These are phyloP conservation scores for Colletotrichum australisinense DNA, from an alignment of 2,329 filamentous ascomycete species.

Conservation along the genomic window DNA sequence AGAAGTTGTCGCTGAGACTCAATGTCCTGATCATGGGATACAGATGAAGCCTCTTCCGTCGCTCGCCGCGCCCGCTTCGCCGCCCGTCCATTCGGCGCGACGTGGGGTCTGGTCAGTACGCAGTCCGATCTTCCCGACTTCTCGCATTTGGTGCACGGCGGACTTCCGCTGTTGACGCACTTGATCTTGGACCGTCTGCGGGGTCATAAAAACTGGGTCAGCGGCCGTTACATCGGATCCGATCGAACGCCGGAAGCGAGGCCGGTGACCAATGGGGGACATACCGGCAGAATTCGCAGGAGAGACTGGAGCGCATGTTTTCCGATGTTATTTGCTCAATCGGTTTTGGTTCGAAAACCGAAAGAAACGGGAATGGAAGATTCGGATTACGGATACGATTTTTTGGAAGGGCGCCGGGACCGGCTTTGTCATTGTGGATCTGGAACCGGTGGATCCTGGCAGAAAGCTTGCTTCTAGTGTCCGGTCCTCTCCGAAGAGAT, in stretches of 20 bases:
- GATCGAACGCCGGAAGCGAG: not conserved
- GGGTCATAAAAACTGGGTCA: constrained; percentile 12
- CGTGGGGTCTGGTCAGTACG: constrained; percentile 40
- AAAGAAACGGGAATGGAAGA: constrained; percentile 12
- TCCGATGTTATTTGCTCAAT: not conserved
- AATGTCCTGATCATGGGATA: not conserved
- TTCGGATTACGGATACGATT: constrained; percentile 25
- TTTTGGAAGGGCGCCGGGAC: not conserved
- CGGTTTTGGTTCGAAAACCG: constrained; percentile 29
- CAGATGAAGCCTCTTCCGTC: constrained; percentile 10
- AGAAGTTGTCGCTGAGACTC: constrained; percentile 6
- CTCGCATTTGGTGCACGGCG: constrained; percentile 46
- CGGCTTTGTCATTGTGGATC: constrained; percentile 21
- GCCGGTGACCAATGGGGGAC: constrained; percentile 13
- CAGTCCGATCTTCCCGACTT: constrained; percentile 42
- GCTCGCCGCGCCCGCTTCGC: constrained; percentile 11
- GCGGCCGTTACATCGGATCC: not conserved
- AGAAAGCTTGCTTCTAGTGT: not conserved
- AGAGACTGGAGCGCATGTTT: constrained; percentile 48
- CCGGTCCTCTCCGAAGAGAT: constrained; percentile 9
- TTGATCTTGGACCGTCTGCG: constrained; percentile 49
- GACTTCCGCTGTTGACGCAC: constrained; percentile 44
- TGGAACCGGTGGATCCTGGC: constrained; percentile 4
- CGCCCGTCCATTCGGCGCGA: constrained; percentile 21
- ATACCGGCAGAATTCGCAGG: constrained; percentile 48